phyloP scores from a whole-genome alignment of 2,329 filamentous ascomycete species.

The Tothia fuscella region DNA sequence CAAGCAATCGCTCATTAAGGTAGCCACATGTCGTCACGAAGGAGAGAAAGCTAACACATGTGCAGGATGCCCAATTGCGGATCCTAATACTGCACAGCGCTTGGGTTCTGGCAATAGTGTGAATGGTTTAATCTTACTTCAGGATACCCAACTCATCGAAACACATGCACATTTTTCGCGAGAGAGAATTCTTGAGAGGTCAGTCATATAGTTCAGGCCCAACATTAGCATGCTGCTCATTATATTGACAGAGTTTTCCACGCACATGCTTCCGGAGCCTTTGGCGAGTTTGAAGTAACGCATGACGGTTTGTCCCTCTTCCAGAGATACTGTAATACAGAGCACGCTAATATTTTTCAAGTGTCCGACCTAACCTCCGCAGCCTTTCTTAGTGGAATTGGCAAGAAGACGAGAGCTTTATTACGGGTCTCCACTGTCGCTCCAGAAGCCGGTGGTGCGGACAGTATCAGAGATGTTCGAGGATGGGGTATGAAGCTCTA shows the following conservation, averaged over 20 bases:
- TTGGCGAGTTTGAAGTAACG: slow-evolving; percentile 49
- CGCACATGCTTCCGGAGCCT: slow-evolving; percentile 46
- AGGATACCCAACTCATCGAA: slow-evolving; percentile 51
- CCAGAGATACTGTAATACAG: no score
- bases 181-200: slow-evolving; percentile 49
- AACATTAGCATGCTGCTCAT: not conserved
- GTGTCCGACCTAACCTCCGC: slow-evolving; percentile 44
- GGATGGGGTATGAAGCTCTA: slow-evolving; percentile 41
- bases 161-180: slow-evolving; percentile 49
- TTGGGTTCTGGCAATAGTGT: slow-evolving; percentile 11
- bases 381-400: slow-evolving; percentile 40
- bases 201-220: slow-evolving; percentile 12
- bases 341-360: no score
- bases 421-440: slow-evolving; percentile 37
- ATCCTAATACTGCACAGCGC: not conserved
- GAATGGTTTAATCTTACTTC: slow-evolving; percentile 34
- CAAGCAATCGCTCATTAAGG: no score
- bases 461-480: slow-evolving; percentile 37
- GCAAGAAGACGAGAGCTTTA: slow-evolving; percentile 41
- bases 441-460: slow-evolving; percentile 33
- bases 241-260: slow-evolving; percentile 38
- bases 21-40: no score
- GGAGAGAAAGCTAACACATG: no score
- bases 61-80: slow-evolving; percentile 12
- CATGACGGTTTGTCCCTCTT: no score